Evolutionary conservation across 805 yeast genomes (phyloP).

Genomic region (Nakazawaea holstii): DNA sequence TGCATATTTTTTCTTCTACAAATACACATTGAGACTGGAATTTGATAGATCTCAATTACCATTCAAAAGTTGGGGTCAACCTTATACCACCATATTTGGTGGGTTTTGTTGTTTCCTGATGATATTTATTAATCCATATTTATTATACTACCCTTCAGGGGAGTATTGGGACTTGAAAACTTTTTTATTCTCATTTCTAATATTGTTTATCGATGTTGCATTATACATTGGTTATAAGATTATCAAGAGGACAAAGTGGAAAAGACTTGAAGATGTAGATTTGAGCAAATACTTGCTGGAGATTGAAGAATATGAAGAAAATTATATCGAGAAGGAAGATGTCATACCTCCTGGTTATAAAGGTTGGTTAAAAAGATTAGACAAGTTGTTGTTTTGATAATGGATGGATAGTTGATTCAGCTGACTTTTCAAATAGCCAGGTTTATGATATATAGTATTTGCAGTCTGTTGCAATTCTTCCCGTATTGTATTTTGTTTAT

Average conservation of each 20-base stretch:
- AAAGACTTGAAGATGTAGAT: conserved; percentile 44
- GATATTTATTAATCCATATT: conserved; percentile 64
- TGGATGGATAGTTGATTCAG: neutral
- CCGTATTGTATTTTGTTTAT: neutral
- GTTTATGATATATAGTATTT: too few relatives aligned
- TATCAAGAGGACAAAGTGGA: conserved; percentile 40
- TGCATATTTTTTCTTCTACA: conserved; percentile 37
- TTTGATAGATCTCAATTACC: conserved; percentile 39
- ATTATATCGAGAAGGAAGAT: neutral
- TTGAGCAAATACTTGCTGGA: conserved; percentile 48
- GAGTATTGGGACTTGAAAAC: conserved; percentile 54
- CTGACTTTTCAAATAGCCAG: neutral
- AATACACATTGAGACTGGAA: conserved; percentile 40
- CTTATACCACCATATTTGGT: conserved; percentile 49
- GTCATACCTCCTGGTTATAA: neutral
- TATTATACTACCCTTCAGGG: conserved; percentile 58
- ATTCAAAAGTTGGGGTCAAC: conserved; percentile 55
- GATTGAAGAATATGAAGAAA: conserved; percentile 52
- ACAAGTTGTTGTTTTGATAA: conserved; percentile 1
- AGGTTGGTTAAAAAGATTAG: neutral
- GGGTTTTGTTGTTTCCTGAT: conserved; percentile 39
- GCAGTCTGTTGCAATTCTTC: too few relatives aligned
- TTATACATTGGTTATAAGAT: conserved; percentile 49
- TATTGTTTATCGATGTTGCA: conserved; percentile 53
- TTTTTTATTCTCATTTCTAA: conserved; percentile 68